phyloP scores from a whole-genome alignment of 2,329 filamentous ascomycete species.

The Zelopaecilomyces penicillatus region DNA sequence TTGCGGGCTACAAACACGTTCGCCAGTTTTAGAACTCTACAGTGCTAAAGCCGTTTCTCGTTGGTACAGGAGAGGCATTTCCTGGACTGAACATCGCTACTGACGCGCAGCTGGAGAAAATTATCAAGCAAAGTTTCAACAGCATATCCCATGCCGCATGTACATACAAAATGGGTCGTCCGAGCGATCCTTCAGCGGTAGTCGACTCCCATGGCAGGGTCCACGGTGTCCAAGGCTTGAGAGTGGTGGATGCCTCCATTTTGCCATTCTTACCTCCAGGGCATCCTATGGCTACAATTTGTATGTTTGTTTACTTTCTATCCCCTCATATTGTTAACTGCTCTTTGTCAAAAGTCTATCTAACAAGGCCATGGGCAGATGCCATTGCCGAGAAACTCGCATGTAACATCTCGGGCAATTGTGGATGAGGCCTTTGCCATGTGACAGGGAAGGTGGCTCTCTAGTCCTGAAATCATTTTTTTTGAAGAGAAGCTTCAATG shows the following conservation, averaged over 20 bases:
- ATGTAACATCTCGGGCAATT: neutral
- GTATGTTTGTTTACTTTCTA: neutral
- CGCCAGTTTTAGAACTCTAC: conserved; percentile 31
- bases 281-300: neutral
- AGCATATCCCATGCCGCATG: conserved; percentile 40
- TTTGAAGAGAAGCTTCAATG: too few relatives aligned
- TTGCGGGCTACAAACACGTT: conserved; percentile 27
- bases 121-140: conserved; percentile 25
- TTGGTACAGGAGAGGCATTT: conserved; percentile 44
- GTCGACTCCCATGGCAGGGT: conserved; percentile 51
- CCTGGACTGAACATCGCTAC: conserved; percentile 14
- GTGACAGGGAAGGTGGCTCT: too few relatives aligned
- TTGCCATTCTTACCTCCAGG: conserved; percentile 24
- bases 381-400: neutral
- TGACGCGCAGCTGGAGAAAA: conserved; percentile 26
- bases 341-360: neutral
- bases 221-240: conserved; percentile 42
- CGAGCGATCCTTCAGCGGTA: conserved; percentile 39
- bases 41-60: conserved; percentile 32
- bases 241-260: conserved; percentile 54
- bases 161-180: conserved; percentile 43
- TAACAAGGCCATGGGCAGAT: neutral
- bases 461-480: too few relatives aligned
- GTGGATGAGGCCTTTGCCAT: too few relatives aligned
- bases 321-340: neutral